Evolutionary conservation across 306 rosid genomes (phyloP), one percentile per base, ranked within the genome.

Genomic region (Herpetospermum pedunculosum): DNA sequence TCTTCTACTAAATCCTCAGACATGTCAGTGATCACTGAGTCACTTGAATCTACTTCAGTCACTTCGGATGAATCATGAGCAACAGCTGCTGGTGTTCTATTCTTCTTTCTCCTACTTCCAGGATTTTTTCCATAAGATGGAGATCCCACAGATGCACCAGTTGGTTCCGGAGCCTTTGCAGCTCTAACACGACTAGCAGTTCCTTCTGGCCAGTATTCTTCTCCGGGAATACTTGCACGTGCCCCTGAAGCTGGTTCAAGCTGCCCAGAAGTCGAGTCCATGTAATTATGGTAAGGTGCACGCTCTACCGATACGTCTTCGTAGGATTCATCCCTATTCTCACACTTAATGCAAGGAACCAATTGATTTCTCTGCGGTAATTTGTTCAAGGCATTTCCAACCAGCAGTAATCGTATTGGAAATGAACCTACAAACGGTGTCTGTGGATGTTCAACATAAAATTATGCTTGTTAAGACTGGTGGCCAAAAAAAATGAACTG

Each of bases 221-320:
- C 83, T n/a, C 77, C 96, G 0, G 97, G 99, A 83, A 94, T 85
- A 81, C 97, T 91, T 28, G 99, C 91, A 44, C 99, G 88, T 70
- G 97, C 99, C 34, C 99, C 99, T 25, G 99, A 94, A 29, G 99
- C 99, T 0, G 99, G 99, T 76, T 94, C 99, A 26, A 94, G 90
- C 86, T 85, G 88, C 76, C 97, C 99, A 2, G 99, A 94, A 72
- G 96, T 91, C 1, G 97, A 89, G 81, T 94, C 97, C 87, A 84
- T 40, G 83, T 91, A 94, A 81, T 82, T 82, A 65, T 91, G 52
- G 35, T 94, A 94, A 8, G 99, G 99, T 63, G 99, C 86, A 9
- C 90, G 92, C 59, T 94, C 96, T 23, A 87, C 90, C 12, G 92
- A 75, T 26, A 88, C 85, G 63, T 84, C 79, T n/a, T 84, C 74